Base-by-base conservation (phyloP, 1,139 yeast genomes). In the Sugiyamaella novakii region DNA sequence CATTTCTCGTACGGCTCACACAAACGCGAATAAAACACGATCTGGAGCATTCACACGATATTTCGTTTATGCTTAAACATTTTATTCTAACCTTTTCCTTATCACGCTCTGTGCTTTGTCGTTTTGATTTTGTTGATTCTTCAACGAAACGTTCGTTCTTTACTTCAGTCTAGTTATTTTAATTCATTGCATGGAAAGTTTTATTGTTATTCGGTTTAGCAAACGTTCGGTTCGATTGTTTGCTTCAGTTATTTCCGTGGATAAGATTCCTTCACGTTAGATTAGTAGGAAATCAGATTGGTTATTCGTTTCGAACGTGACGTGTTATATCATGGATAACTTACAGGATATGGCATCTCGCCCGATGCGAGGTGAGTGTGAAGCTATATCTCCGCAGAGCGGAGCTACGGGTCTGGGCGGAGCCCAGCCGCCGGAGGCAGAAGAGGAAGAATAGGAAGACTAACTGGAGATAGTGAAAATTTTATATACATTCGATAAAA, bases 401-500 rank as follows among this genome's bases (percentile, higher is more conserved):
- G 33, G 14, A 29, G 14, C 33, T 8, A n/a, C 15, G 33, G 33
- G 33, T 29, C 33, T n/a, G 33, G 17, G 33, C 17, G 10, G 33
- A 14, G 37, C 37, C 37, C 18, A 8, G 37, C 18, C 37, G 17
- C 22, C 19, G 19, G 19, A 43, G 29, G 17, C 27, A 43, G 12
- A 21, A n/a, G n/a, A n/a, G n/a, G n/a, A n/a, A n/a, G n/a, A n/a
- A 21, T 7, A 7, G 28, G 28, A 29, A 15, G 40, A 38, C 45
- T 25, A 43, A 25, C 42, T 10, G 27, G 5, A 18, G 7, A n/a
- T 36, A 57, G 64, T 69, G 45, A 70, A 70, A 53, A 61, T 70
- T 38, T 57, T 67, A 8, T 70, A 70, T 59, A 64, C 71, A 5
- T 64, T 68, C 44, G 69, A 65, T 51, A 58, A 59, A 46, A 53